These are phyloP conservation scores for Scenedesmus sp. DNA, from an alignment of 163 green algal genomes.

Conservation along the genomic window DNA sequence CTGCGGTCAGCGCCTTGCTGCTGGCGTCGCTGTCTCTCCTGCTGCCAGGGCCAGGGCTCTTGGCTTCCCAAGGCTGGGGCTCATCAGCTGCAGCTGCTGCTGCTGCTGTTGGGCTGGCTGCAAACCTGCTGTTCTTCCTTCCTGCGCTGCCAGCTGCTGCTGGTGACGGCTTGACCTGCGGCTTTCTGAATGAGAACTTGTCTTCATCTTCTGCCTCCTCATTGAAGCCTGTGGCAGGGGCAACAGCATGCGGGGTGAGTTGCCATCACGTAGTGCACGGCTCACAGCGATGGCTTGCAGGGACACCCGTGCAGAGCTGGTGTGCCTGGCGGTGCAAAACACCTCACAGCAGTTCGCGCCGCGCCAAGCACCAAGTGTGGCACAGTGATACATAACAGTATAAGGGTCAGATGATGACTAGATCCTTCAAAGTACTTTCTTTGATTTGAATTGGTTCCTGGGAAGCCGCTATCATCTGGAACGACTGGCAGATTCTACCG, in stretches of 20 bases:
- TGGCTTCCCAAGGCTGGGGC: background rate
- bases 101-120: background rate
- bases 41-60: background rate
- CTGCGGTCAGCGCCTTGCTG: background rate
- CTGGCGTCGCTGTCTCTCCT: background rate
- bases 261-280: background rate
- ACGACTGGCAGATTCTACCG: background rate
- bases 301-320: background rate
- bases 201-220: background rate
- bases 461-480: background rate
- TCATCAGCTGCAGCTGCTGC: background rate
- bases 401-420: too few relatives aligned
- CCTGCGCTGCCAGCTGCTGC: background rate
- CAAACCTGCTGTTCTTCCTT: background rate
- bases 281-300: background rate
- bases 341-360: too few relatives aligned
- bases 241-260: background rate
- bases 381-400: too few relatives aligned
- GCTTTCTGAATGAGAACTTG: background rate
- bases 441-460: background rate
- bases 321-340: too few relatives aligned
- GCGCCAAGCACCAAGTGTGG: too few relatives aligned
- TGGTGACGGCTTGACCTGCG: background rate
- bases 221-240: conserved; percentile 21
- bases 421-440: background rate